phyloP scores from a whole-genome alignment of 2,329 filamentous ascomycete species.

The Beauveria asiatica region DNA sequence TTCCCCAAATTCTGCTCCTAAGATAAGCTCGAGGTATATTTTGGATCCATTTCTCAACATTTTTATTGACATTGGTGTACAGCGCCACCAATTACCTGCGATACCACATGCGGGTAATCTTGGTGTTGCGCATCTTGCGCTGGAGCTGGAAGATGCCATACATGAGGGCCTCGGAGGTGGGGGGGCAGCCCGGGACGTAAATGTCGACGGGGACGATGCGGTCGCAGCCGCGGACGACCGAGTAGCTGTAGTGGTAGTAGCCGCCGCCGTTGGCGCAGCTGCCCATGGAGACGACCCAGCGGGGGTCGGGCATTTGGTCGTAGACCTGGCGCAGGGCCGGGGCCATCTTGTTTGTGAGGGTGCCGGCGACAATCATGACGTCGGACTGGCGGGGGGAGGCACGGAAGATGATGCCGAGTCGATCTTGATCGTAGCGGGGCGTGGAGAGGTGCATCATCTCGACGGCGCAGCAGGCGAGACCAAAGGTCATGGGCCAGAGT shows the following conservation, averaged over 20 bases:
- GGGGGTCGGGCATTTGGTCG: conserved; percentile 89
- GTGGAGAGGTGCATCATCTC: conserved; percentile 92
- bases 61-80: neutral
- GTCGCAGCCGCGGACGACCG: conserved; percentile 66
- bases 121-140: conserved; percentile 61
- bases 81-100: conserved; percentile 34
- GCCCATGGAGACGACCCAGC: conserved; percentile 80
- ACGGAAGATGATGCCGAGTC: conserved; percentile 83
- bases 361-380: conserved; percentile 90
- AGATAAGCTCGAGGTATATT: neutral
- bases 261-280: conserved; percentile 78
- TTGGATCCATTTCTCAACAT: neutral
- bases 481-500: conserved; percentile 84
- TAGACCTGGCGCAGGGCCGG: conserved; percentile 84
- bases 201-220: conserved; percentile 71
- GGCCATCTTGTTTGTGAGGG: conserved; percentile 93
- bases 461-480: conserved; percentile 78
- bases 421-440: conserved; percentile 82
- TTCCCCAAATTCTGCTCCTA: neutral
- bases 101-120: conserved; percentile 50
- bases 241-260: conserved; percentile 83
- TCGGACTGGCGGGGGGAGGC: conserved; percentile 82
- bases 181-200: conserved; percentile 69
- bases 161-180: conserved; percentile 53
- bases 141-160: conserved; percentile 68